Evolutionary conservation across 768 basidiomycete genomes (phyloP), one percentile per base, ranked within the genome.

Genomic region (Ramaria sp.): DNA sequence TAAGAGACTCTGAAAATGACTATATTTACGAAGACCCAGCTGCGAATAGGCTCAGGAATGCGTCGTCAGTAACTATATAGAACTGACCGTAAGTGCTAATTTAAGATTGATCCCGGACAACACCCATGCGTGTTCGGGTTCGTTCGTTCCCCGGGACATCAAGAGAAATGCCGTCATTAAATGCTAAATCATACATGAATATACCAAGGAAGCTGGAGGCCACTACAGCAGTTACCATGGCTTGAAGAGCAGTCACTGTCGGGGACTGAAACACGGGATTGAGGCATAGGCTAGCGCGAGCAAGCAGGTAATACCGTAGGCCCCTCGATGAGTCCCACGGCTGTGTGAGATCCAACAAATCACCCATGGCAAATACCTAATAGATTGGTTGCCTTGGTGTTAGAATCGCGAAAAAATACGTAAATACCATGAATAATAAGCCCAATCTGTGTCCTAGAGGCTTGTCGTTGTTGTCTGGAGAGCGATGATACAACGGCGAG

Each of bases 331-430:
- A 24, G 3, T 45, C 30, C 12, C 45, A 28, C 25, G 52, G 52
- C 32, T 54, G 22, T 32, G 52, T 54, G 28, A 54, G 41, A 36
- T 54, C 52, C 41, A 54, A 28, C 9, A 54, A n/a, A 28, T 54
- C 42, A 12, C 39, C 52, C 16, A 54, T 54, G 42, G 52, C 42
- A 47, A 54, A 54, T 28, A 54, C 52, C 52, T 54, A 20, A 45
- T 16, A 44, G 16, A 16, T 37, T n/a, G n/a, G 18, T 49, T 5
- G 47, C 36, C 22, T 25, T 25, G 12, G 47, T 48, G 30, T 12
- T 8, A 7, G 8, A 25, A 12, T 12, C 15, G 25, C 18, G 32
- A 9, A n/a, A 28, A 15, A 1, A n/a, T 3, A 27, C 5, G 43
- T 7, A 7, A 44, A 36, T 32, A 44, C 52, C 52, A 54, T 54